A percentile compares a stretch with the other conserved stretches of the same genome.
phyloP scores from a whole-genome alignment of 306 rosid genomes.

The Herpetospermum pedunculosum region DNA sequence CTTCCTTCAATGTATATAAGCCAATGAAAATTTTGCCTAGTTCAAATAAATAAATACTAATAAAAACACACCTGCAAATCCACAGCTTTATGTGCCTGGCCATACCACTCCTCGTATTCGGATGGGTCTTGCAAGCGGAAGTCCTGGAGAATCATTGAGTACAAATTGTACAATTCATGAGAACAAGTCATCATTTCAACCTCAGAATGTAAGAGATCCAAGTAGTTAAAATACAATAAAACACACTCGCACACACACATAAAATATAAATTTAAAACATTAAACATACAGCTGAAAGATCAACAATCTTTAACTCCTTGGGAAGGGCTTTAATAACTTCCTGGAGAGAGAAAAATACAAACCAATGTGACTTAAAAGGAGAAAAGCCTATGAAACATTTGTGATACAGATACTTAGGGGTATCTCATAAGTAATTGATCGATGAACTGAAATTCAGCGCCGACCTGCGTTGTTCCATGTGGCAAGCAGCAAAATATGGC shows the following conservation, averaged over 20 bases:
- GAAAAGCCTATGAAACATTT: neutral
- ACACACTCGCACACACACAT: neutral
- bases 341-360: slow-evolving; percentile 31
- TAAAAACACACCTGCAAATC: slow-evolving; percentile 55
- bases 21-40: neutral
- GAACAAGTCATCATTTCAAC: neutral
- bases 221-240: neutral
- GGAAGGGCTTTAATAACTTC: slow-evolving; percentile 89
- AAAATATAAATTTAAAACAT: slow-evolving; percentile 2
- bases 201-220: neutral
- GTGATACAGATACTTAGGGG: neutral
- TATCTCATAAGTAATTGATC: neutral
- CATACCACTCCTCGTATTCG: slow-evolving; percentile 91
- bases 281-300: slow-evolving; percentile 86
- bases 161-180: neutral
- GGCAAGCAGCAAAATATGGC: slow-evolving; percentile 97
- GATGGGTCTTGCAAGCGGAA: slow-evolving; percentile 73
- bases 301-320: slow-evolving; percentile 77
- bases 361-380: neutral
- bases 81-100: slow-evolving; percentile 73
- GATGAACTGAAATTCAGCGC: slow-evolving; percentile 5
- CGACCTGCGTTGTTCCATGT: slow-evolving; percentile 92
- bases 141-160: slow-evolving; percentile 39
- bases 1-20: neutral
- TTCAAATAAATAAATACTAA: neutral